Conservation (phyloP, 2,329 filamentous ascomycete genomes). For the Teratosphaeria viscida region DNA sequence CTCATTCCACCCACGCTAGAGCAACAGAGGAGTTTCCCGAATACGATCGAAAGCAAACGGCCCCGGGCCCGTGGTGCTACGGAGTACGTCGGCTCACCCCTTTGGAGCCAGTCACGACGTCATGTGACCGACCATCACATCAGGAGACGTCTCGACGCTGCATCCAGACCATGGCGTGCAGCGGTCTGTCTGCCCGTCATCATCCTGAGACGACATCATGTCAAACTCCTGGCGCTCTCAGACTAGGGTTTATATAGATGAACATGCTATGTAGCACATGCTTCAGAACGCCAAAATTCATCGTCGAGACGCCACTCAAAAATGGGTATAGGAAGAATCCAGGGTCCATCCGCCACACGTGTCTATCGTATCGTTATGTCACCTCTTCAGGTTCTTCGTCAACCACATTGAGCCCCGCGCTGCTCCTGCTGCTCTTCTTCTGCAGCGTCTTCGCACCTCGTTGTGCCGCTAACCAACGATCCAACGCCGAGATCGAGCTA, state of each 20-base stretch:
- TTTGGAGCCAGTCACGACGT: too few relatives aligned
- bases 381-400: slow-evolving; percentile 13
- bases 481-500: slow-evolving; percentile 15
- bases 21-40: neutral
- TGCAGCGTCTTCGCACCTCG: slow-evolving; percentile 12
- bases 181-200: too few relatives aligned
- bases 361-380: neutral
- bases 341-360: neutral
- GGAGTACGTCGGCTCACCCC: neutral
- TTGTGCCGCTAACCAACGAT: slow-evolving; percentile 18
- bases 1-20: neutral
- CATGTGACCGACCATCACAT: too few relatives aligned
- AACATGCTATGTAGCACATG: neutral
- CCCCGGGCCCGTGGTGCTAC: neutral
- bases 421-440: slow-evolving; percentile 11
- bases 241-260: neutral
- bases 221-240: neutral
- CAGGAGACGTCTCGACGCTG: too few relatives aligned
- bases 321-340: neutral
- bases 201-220: neutral
- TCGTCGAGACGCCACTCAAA: neutral
- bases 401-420: slow-evolving; percentile 16
- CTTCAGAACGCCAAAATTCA: neutral
- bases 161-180: too few relatives aligned
- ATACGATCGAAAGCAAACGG: neutral